These are phyloP conservation scores for Isabelozyma rhagii DNA, from an alignment of 805 yeast genomes.

Conservation along the genomic window DNA sequence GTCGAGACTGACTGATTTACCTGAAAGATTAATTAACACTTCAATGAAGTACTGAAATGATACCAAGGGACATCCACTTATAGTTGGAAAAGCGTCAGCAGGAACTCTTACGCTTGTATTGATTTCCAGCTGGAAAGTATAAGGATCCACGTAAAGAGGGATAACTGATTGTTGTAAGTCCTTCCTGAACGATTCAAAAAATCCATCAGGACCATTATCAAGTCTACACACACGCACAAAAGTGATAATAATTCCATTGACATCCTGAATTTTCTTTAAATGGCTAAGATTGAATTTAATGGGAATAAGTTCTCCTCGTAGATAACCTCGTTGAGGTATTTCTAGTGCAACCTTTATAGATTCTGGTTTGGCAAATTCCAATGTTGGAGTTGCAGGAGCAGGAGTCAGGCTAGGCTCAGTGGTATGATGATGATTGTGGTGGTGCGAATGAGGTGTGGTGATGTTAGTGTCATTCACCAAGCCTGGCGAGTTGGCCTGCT, in stretches of 20 bases:
- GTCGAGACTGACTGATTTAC: constrained; percentile 42
- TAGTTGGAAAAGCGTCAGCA: constrained; percentile 82
- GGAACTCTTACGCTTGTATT: constrained; percentile 71
- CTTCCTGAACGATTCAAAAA: constrained; percentile 73
- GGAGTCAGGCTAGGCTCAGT: constrained; percentile 4
- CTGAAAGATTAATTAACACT: constrained; percentile 76
- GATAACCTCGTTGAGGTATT: constrained; percentile 61
- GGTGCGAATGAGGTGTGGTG: neutral
- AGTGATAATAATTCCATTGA: constrained; percentile 75
- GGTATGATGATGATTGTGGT: constrained; percentile 5
- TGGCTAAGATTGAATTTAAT: constrained; percentile 66
- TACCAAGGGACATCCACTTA: constrained; percentile 65
- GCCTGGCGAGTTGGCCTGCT: neutral
- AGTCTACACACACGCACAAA: constrained; percentile 74
- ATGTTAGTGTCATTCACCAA: neutral
- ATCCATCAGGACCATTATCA: constrained; percentile 55
- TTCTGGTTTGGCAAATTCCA: constrained; percentile 12
- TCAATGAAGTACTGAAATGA: constrained; percentile 84
- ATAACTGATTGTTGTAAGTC: constrained; percentile 75
- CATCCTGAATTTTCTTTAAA: constrained; percentile 63
- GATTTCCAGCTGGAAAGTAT: constrained; percentile 51
- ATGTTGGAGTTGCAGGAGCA: neutral
- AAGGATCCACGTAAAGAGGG: constrained; percentile 77
- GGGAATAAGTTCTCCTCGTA: constrained; percentile 78
- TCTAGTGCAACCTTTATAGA: constrained; percentile 35